Conservation (phyloP, 1,284 basidiomycete genomes). For the Boletellus sp. region DNA sequence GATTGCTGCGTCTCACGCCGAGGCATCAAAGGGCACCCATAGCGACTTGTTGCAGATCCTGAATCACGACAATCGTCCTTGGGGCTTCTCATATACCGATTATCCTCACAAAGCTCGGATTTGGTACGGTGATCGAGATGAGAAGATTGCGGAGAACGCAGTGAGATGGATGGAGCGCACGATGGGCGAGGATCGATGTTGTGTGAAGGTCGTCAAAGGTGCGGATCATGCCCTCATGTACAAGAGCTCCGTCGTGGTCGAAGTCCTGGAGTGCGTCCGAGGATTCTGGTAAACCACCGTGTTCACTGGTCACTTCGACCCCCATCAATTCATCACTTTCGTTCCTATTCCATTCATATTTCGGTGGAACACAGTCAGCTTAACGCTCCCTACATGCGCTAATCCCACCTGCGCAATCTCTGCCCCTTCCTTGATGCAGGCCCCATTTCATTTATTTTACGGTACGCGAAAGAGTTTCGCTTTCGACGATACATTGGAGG, state of each 20-base stretch:
- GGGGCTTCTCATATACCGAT: slow-evolving; percentile 80
- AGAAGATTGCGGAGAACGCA: slow-evolving; percentile 86
- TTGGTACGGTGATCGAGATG: slow-evolving; percentile 93
- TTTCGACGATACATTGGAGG: slow-evolving; percentile 22
- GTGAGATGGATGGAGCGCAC: slow-evolving; percentile 87
- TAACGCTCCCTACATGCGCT: slow-evolving; percentile 4
- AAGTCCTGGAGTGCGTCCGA: slow-evolving; percentile 73
- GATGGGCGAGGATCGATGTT: slow-evolving; percentile 74
- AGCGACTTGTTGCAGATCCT: slow-evolving; percentile 89
- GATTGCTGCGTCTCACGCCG: slow-evolving; percentile 91
- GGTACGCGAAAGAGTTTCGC: slow-evolving; percentile 25
- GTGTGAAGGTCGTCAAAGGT: slow-evolving; percentile 78
- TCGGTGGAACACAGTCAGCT: slow-evolving; percentile 15
- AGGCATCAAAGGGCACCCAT: slow-evolving; percentile 87
- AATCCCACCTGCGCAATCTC: slow-evolving; percentile 7
- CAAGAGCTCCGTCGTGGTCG: slow-evolving; percentile 80
- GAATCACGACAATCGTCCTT: slow-evolving; percentile 79
- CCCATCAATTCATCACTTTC: slow-evolving; percentile 22
- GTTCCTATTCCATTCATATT: slow-evolving; percentile 8
- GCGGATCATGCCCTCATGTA: slow-evolving; percentile 94
- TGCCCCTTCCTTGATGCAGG: slow-evolving; percentile 3
- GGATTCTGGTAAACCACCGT: slow-evolving; percentile 50
- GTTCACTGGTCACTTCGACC: slow-evolving; percentile 8
- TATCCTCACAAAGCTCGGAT: slow-evolving; percentile 80
- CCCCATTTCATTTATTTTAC: slow-evolving; percentile 20